A percentile compares a stretch with the other conserved stretches of the same genome.
Conservation (phyloP, 805 yeast species). For the Wickerhamiella brachini region DNA sequence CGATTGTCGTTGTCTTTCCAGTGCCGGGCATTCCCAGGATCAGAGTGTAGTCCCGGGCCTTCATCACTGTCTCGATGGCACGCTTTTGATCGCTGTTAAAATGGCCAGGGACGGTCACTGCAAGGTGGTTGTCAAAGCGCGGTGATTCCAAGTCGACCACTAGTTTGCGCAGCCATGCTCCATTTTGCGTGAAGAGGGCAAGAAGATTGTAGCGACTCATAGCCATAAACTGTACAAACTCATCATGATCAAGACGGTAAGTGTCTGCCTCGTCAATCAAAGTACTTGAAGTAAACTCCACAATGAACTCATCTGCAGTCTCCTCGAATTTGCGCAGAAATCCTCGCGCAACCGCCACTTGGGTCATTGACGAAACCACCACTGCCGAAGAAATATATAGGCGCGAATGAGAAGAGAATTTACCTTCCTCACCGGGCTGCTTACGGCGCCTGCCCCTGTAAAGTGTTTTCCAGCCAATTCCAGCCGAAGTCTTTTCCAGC, state of each 20-base stretch:
- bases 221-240: constrained; percentile 58
- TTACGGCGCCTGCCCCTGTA: background rate
- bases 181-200: constrained; percentile 40
- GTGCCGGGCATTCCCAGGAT: constrained; percentile 98
- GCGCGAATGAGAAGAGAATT: background rate
- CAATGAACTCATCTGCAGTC: constrained; percentile 29
- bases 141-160: constrained; percentile 46
- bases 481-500: background rate
- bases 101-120: constrained; percentile 7
- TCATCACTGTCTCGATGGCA: constrained; percentile 55
- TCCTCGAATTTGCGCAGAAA: constrained; percentile 17
- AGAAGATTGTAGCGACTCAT: constrained; percentile 64
- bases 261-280: constrained; percentile 28
- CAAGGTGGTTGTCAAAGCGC: constrained; percentile 18
- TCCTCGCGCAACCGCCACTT: constrained; percentile 4
- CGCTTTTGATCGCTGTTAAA: constrained; percentile 59
- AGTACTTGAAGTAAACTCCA: constrained; percentile 36
- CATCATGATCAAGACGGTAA: constrained; percentile 72
- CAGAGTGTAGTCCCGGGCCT: constrained; percentile 61
- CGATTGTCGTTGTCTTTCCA: constrained; percentile 85
- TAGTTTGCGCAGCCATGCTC: constrained; percentile 26
- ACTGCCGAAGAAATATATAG: background rate
- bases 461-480: background rate
- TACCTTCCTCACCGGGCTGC: background rate
- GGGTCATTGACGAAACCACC: background rate